These are phyloP conservation scores for Lupinus albus DNA, from an alignment of 306 rosid genomes.

Conservation along the genomic window DNA sequence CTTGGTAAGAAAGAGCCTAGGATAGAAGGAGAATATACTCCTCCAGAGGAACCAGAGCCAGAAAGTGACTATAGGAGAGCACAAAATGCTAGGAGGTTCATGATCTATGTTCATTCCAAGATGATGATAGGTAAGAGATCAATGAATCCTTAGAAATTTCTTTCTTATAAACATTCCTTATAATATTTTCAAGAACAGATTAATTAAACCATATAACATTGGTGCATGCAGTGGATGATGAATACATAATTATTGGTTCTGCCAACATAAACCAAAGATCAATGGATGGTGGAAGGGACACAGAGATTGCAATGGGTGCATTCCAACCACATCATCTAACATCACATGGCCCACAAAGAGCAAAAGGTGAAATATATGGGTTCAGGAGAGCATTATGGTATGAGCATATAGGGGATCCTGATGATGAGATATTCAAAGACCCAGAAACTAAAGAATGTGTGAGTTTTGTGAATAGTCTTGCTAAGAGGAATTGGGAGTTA, in stretches of 20 bases:
- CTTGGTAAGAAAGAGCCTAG: slow-evolving; percentile 67
- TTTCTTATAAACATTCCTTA: too few species aligned
- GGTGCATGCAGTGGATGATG: slow-evolving; percentile 71
- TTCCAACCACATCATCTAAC: slow-evolving; percentile 63
- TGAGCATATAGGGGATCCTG: slow-evolving; percentile 56
- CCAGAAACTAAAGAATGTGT: slow-evolving; percentile 46
- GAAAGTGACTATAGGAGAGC: slow-evolving; percentile 60
- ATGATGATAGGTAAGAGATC: slow-evolving; percentile 79
- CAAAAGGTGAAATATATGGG: slow-evolving; percentile 67
- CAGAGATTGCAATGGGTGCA: slow-evolving; percentile 91
- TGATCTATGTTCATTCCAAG: slow-evolving; percentile 92
- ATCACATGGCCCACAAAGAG: slow-evolving; percentile 38
- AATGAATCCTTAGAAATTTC: background rate
- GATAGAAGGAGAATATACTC: slow-evolving; percentile 49
- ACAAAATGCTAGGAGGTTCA: slow-evolving; percentile 69
- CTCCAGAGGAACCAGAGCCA: slow-evolving; percentile 57
- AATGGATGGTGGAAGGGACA: slow-evolving; percentile 90
- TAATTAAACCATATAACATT: background rate
- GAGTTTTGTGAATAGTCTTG: too few species aligned
- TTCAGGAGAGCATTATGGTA: slow-evolving; percentile 69
- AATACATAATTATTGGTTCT: slow-evolving; percentile 85
- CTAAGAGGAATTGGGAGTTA: slow-evolving; percentile 39
- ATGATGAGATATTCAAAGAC: slow-evolving; percentile 3
- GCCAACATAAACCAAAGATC: slow-evolving; percentile 92
- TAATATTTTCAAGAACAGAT: background rate